Percentiles rank a stretch among this genome's conserved stretches.
Conservation (phyloP, 129 eudicot genomes). For the Rutidosis leptorrhynchoides region DNA sequence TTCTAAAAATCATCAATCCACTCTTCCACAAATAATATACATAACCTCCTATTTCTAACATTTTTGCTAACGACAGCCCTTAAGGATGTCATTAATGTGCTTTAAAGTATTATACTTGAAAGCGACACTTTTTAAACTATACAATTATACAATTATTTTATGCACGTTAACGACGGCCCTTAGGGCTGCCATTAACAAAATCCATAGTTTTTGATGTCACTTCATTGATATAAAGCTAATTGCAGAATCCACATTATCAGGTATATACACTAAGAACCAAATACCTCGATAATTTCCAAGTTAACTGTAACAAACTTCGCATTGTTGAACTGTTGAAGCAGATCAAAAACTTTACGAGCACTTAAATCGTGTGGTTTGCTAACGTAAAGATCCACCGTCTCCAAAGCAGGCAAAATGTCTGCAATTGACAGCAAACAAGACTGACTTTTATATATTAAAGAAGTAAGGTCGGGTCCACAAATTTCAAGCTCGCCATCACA, state of each 20-base stretch:
- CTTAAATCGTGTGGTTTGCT: neutral
- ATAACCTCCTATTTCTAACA: no score
- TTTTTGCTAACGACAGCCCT: no score
- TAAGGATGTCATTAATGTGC: no score
- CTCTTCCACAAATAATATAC: no score
- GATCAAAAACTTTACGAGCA: conserved; percentile 7
- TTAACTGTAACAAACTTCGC: conserved; percentile 7
- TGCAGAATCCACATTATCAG: neutral
- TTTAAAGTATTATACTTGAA: no score
- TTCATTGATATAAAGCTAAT: neutral
- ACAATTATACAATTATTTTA: no score
- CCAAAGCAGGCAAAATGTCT: conserved; percentile 4
- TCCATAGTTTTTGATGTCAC: no score
- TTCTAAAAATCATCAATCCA: no score
- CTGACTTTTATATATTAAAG: neutral
- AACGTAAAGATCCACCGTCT: conserved; percentile 10
- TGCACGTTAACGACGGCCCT: no score
- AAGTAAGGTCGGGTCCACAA: conserved; percentile 14
- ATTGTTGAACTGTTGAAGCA: conserved; percentile 9
- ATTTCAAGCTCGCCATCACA: neutral
- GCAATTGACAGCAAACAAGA: neutral
- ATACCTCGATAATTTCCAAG: conserved; percentile 9
- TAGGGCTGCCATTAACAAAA: no score
- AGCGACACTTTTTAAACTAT: no score
- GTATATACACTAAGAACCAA: neutral